These are phyloP conservation scores for Cladosporium velox DNA, from an alignment of 2,329 filamentous ascomycete species.

Conservation along the genomic window DNA sequence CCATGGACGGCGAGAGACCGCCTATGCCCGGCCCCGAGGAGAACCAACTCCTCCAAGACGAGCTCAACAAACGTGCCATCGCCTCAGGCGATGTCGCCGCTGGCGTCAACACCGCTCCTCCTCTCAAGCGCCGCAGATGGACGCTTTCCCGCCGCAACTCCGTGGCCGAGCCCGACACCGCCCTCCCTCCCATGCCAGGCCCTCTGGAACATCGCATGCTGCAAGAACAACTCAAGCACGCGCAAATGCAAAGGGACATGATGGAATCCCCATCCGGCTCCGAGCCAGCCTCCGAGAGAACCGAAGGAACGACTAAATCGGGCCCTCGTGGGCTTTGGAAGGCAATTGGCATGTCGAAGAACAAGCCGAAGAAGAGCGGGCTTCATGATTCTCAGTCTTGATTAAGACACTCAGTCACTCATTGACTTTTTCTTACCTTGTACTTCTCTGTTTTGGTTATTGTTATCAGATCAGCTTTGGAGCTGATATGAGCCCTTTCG, in stretches of 20 bases:
- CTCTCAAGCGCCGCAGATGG: constrained; percentile 9
- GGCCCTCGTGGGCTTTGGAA: constrained; percentile 14
- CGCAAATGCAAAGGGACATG: constrained; percentile 7
- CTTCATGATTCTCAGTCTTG: not conserved
- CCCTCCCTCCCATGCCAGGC: constrained; percentile 15
- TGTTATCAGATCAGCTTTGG: not conserved
- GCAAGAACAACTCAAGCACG: constrained; percentile 18
- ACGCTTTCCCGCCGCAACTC: constrained; percentile 13
- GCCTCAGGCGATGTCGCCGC: constrained; percentile 15
- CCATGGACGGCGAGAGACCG: constrained; percentile 11
- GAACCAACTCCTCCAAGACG: constrained; percentile 18
- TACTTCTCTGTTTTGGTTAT: not conserved
- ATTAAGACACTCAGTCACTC: not conserved
- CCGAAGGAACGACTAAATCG: not conserved
- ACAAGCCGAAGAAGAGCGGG: constrained; percentile 14
- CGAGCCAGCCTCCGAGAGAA: constrained; percentile 4
- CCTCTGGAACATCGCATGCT: constrained; percentile 10
- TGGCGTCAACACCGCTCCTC: constrained; percentile 4
- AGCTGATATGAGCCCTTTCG: not conserved
- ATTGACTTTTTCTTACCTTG: not conserved
- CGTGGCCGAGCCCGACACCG: constrained; percentile 11
- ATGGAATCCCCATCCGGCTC: constrained; percentile 17
- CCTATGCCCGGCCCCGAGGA: constrained; percentile 17
- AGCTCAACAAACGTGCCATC: constrained; percentile 16
- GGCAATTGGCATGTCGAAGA: constrained; percentile 15